Evolutionary conservation across 768 basidiomycete species (phyloP).

Genomic region (Boletales sp.): DNA sequence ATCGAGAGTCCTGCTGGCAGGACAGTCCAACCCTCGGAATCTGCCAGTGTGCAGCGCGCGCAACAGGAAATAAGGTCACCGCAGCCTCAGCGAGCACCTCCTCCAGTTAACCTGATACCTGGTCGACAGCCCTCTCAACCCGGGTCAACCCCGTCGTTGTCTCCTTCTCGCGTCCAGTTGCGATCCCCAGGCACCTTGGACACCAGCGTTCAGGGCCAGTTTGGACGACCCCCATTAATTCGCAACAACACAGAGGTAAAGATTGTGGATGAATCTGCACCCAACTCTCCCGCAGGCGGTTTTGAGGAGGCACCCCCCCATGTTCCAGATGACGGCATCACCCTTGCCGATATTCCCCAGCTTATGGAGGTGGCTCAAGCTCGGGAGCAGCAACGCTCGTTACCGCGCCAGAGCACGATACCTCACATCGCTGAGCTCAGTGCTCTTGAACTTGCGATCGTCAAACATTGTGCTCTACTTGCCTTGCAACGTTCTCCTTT

Average conservation of each 20-base stretch:
- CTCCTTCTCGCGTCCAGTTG: constrained; percentile 35
- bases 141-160: constrained; percentile 28
- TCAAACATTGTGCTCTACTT: constrained; percentile 88
- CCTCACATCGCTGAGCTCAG: constrained; percentile 84
- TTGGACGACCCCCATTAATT: constrained; percentile 62
- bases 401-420: constrained; percentile 72
- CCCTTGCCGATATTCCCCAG: constrained; percentile 91
- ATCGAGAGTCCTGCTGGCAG: constrained; percentile 92
- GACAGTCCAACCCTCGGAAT: constrained; percentile 72
- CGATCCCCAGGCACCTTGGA: constrained; percentile 36
- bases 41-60: constrained; percentile 43
- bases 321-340: constrained; percentile 75
- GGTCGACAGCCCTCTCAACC: constrained; percentile 34
- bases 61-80: constrained; percentile 39
- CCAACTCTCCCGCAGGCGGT: constrained; percentile 63
- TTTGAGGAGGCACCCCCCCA: constrained; percentile 37
- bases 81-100: constrained; percentile 38
- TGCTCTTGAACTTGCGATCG: constrained; percentile 80
- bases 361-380: constrained; percentile 91
- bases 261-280: constrained; percentile 80
- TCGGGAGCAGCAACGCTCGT: constrained; percentile 79
- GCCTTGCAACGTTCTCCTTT: constrained; percentile 75
- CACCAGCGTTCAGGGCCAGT: constrained; percentile 41
- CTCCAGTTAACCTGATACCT: constrained; percentile 34
- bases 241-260: constrained; percentile 83